Evolutionary conservation across 106 monocot species (phyloP), one percentile per base, ranked within the genome.

Genomic region (Dioscorea zingiberensis): DNA sequence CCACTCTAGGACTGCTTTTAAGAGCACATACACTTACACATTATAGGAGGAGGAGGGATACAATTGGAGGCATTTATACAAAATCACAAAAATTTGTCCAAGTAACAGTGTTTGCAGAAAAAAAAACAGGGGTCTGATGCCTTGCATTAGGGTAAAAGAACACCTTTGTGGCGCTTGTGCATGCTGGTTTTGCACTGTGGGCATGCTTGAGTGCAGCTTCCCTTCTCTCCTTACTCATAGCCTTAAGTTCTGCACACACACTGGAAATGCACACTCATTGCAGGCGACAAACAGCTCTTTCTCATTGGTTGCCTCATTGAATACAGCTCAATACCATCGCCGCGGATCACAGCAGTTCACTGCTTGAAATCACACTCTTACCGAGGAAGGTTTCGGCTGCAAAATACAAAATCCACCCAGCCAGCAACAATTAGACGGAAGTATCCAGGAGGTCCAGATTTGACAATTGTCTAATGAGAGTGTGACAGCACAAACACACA

Each of bases 131-230:
- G 14, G 19, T 51, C 15, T n/a, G 51, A 19, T 18, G 13, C n/a
- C n/a, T n/a, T n/a, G 4, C 14, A 51, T 13, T 18, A 19, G 51
- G 4, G 14, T 51, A 3, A 19, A 51, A n/a, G n/a, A n/a, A n/a
- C n/a, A 92, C 91, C 91, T 87, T 79, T 92, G 61, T 82, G 91
- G 45, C 87, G 83, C 69, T 87, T 92, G 66, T 84, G 87, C 58
- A n/a, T n/a, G n/a, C 91, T 28, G 32, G 87, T 87, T 48, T 78
- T 84, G 78, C 91, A 92, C 32, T 74, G 84, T 7, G 91, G 91
- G 22, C 91, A 91, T 19, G 78, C 72, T 62, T 87, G 83, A 44
- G 32, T 81, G n/a, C 91, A n/a, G n/a, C 91, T 55, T 92, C 91
- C 48, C 71, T 79, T 51, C 91, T 78, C 75, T 92, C n/a, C 91